Conservation (phyloP, 2,329 filamentous ascomycete species). For the Nigrograna mackinnonii region DNA sequence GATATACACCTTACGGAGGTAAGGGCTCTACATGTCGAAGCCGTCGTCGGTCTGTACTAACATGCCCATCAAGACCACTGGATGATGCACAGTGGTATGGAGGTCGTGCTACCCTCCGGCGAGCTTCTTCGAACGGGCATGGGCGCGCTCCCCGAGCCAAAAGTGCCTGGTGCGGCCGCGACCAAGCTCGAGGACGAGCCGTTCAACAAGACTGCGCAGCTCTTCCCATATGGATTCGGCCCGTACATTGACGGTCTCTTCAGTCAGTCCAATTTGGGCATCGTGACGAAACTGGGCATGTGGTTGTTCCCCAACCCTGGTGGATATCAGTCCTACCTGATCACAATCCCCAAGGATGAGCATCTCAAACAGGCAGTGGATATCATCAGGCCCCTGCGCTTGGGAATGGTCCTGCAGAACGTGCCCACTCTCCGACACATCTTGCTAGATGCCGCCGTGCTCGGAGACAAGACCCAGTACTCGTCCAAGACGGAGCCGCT, state of each 20-base stretch:
- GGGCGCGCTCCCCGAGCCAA: slow-evolving; percentile 39
- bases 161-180: background rate
- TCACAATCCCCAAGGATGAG: slow-evolving; percentile 53
- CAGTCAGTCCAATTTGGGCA: slow-evolving; percentile 53
- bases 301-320: slow-evolving; percentile 58
- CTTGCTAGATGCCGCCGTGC: slow-evolving; percentile 45
- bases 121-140: slow-evolving; percentile 43
- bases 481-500: slow-evolving; percentile 34
- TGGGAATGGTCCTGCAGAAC: slow-evolving; percentile 48
- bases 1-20: slow-evolving; percentile 31
- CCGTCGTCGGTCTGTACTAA: background rate
- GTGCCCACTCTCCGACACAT: slow-evolving; percentile 47
- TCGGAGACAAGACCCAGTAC: slow-evolving; percentile 39
- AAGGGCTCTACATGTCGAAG: no score
- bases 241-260: slow-evolving; percentile 47
- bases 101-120: slow-evolving; percentile 44
- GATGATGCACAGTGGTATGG: slow-evolving; percentile 38
- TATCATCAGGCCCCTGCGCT: slow-evolving; percentile 47
- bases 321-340: slow-evolving; percentile 39
- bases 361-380: slow-evolving; percentile 54
- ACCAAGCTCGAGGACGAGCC: slow-evolving; percentile 9
- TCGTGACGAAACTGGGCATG: slow-evolving; percentile 42
- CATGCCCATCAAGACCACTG: slow-evolving; percentile 29
- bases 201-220: slow-evolving; percentile 16
- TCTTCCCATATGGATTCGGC: slow-evolving; percentile 37